These are phyloP conservation scores for Penicillium flavigenum DNA, from an alignment of 495 filamentous ascomycete species.

Conservation along the genomic window DNA sequence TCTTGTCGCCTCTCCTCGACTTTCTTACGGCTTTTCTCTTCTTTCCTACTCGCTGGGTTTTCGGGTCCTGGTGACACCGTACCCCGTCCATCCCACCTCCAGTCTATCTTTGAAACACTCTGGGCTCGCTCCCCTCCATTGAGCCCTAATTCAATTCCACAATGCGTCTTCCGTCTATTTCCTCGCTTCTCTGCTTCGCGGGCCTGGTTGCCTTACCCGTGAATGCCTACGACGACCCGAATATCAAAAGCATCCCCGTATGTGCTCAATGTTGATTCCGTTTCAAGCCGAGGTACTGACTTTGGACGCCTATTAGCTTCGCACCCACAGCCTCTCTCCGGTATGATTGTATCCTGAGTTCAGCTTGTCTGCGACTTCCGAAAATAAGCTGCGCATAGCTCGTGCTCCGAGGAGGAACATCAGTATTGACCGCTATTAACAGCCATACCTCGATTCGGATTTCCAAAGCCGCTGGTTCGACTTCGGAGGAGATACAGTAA, in stretches of 20 bases:
- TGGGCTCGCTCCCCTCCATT: constrained; percentile 17
- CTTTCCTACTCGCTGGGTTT: constrained; percentile 17
- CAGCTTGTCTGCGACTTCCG: constrained; percentile 3
- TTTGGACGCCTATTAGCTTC: constrained; percentile 52
- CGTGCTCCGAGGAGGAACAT: constrained; percentile 1
- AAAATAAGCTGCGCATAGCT: constrained; percentile 1
- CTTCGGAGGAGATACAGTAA: constrained; percentile 93
- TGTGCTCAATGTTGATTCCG: constrained; percentile 19
- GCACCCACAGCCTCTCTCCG: constrained; percentile 68
- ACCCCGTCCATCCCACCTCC: constrained; percentile 20
- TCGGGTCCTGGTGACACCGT: constrained; percentile 36
- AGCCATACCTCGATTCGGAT: constrained; percentile 97
- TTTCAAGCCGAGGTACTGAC: constrained; percentile 24
- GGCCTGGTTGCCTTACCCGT: constrained; percentile 36
- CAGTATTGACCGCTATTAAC: constrained; percentile 32
- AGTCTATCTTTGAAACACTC: constrained; percentile 29
- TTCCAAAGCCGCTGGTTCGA: constrained; percentile 99
- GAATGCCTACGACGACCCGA: constrained; percentile 37
- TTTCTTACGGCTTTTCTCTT: constrained; percentile 16
- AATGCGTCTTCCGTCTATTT: constrained; percentile 44
- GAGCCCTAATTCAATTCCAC: constrained; percentile 25
- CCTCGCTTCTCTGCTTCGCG: constrained; percentile 40
- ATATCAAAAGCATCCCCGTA: constrained; percentile 60
- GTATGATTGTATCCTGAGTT: constrained; percentile 34
- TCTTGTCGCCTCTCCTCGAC: constrained; percentile 15